Percentiles rank a stretch among this genome's conserved stretches.
Conservation (phyloP, 129 eudicot genomes). For the Smallanthus sonchifolius region DNA sequence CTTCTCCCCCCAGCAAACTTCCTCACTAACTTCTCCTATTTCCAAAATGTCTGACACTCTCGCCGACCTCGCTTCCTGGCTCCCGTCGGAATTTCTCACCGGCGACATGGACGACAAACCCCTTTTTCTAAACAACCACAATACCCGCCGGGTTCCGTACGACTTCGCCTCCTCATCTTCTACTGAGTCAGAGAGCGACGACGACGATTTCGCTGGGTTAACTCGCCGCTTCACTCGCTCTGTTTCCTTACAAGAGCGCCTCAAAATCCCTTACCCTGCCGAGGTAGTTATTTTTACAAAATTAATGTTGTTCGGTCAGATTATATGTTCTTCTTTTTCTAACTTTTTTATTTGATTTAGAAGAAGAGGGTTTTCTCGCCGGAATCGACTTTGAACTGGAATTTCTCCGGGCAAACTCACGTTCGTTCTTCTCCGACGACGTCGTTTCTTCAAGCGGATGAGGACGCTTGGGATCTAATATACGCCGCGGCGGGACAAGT, state of each 20-base stretch:
- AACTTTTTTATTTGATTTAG: constrained; percentile 14
- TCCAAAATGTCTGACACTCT: constrained; percentile 35
- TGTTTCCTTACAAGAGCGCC: constrained; percentile 26
- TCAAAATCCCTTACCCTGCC: background rate
- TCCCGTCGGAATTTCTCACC: constrained; percentile 62
- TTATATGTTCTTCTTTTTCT: background rate
- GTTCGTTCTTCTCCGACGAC: constrained; percentile 49
- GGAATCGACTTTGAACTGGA: constrained; percentile 54
- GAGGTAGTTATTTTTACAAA: constrained; percentile 26
- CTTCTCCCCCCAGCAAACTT: constrained; percentile 8
- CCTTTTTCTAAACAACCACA: background rate
- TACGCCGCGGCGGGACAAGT: constrained; percentile 58
- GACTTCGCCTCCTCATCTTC: constrained; percentile 32
- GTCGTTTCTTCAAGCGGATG: constrained; percentile 22
- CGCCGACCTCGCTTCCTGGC: constrained; percentile 32
- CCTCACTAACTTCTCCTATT: background rate
- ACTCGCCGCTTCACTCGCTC: constrained; percentile 54
- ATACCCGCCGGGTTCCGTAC: constrained; percentile 30
- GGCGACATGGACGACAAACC: constrained; percentile 18
- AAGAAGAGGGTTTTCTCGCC: constrained; percentile 46
- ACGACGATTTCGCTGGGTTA: constrained; percentile 46
- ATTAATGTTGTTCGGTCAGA: background rate
- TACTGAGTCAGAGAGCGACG: constrained; percentile 48
- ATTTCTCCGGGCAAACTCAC: constrained; percentile 42
- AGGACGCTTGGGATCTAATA: constrained; percentile 50